Conservation (phyloP, 352 stramenopile species). For the Pythium phragmiticola region DNA sequence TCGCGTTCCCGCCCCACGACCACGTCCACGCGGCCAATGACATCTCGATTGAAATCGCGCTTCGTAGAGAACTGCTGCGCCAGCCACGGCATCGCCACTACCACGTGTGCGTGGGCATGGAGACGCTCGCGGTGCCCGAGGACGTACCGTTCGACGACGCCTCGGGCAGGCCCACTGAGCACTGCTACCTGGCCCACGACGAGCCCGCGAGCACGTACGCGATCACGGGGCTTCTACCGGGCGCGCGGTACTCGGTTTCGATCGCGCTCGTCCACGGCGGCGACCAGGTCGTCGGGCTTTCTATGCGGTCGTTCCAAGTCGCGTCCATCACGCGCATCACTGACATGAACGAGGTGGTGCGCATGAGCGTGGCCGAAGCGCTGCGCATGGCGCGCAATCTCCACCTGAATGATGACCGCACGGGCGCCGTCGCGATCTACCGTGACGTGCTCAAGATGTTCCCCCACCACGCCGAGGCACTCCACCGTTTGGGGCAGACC, state of each 20-base stretch:
- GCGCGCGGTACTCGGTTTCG: constrained; percentile 51
- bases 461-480: constrained; percentile 39
- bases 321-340: constrained; percentile 33
- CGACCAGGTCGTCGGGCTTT: constrained; percentile 55
- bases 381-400: constrained; percentile 40
- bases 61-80: constrained; percentile 42
- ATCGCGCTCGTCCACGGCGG: constrained; percentile 47
- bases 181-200: constrained; percentile 53
- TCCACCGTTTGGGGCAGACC: constrained; percentile 52
- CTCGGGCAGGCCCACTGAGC: constrained; percentile 39
- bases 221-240: constrained; percentile 50
- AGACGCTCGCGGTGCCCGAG: constrained; percentile 36
- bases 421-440: constrained; percentile 46
- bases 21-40: constrained; percentile 42
- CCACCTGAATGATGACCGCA: constrained; percentile 35
- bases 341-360: constrained; percentile 9
- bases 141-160: constrained; percentile 40
- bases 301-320: constrained; percentile 63
- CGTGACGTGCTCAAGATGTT: constrained; percentile 48
- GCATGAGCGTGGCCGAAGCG: constrained; percentile 45
- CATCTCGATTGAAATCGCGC: constrained; percentile 51
- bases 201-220: constrained; percentile 55
- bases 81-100: constrained; percentile 27
- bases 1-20: constrained; percentile 54
- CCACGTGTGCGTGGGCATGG: constrained; percentile 60